phyloP scores from a whole-genome alignment of 768 basidiomycete species.

The Lanmaoa pseudosensibilis region DNA sequence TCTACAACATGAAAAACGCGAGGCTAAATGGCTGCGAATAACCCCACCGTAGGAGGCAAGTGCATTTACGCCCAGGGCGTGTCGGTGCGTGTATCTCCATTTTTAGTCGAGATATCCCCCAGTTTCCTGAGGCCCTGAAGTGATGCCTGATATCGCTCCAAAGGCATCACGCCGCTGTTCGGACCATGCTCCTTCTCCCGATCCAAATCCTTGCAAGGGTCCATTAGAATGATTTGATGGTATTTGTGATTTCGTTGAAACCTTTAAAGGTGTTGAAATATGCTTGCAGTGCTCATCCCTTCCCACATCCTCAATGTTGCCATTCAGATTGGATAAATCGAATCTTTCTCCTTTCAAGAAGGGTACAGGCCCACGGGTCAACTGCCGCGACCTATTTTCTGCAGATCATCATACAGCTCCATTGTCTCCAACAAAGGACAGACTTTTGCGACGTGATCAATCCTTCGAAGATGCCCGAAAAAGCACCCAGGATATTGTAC shows the following conservation, averaged over 20 bases:
- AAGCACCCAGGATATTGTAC: slow-evolving; percentile 12
- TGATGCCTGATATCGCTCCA: too few relatives aligned
- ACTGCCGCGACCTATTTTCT: slow-evolving; percentile 24
- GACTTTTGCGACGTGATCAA: slow-evolving; percentile 1
- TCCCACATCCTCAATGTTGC: slow-evolving; percentile 13
- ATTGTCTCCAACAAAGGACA: background rate
- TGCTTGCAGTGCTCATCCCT: background rate
- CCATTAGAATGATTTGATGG: background rate
- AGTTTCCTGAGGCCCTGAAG: too few relatives aligned
- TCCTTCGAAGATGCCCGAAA: slow-evolving; percentile 1
- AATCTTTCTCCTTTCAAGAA: slow-evolving; percentile 22
- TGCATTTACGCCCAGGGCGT: slow-evolving; percentile 3
- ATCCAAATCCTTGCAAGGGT: background rate
- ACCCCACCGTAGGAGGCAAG: background rate
- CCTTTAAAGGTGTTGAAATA: slow-evolving; percentile 4
- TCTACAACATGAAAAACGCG: slow-evolving; percentile 11
- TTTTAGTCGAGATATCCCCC: background rate
- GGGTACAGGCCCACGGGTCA: slow-evolving; percentile 10
- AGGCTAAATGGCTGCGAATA: slow-evolving; percentile 2
- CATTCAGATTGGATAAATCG: slow-evolving; percentile 7
- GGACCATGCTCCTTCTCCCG: background rate
- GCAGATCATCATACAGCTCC: background rate
- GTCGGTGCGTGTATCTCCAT: background rate
- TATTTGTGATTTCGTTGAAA: background rate
- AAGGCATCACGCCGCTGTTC: background rate